These are phyloP conservation scores for Exophiala xenobiotica DNA, from an alignment of 2,329 filamentous ascomycete species.

Conservation along the genomic window DNA sequence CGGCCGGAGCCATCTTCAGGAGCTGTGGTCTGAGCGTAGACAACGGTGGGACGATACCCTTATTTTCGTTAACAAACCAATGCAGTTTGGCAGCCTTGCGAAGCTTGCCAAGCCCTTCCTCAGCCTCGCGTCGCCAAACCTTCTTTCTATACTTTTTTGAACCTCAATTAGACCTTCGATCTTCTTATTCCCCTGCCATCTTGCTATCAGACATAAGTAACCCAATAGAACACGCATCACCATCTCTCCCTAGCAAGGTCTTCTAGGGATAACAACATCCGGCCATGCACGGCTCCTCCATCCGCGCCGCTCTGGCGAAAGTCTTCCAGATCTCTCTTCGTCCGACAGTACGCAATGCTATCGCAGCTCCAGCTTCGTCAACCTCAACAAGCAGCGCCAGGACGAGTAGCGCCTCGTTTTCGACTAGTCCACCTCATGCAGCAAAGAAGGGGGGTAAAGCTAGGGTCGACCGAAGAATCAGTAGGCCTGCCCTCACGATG, in stretches of 20 bases:
- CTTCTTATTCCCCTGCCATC: no score
- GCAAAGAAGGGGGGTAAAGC: constrained; percentile 36
- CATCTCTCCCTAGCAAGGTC: background rate
- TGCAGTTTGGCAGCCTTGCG: no score
- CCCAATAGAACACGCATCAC: background rate
- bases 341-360: constrained; percentile 10
- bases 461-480: constrained; percentile 43
- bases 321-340: constrained; percentile 46
- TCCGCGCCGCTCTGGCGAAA: constrained; percentile 46
- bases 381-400: constrained; percentile 32
- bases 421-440: constrained; percentile 40
- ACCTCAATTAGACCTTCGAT: background rate
- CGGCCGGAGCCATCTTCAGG: no score
- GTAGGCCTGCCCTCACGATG: no score
- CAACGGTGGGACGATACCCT: no score
- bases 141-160: background rate
- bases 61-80: no score
- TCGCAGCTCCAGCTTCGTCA: constrained; percentile 8
- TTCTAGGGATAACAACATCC: no score
- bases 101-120: constrained; percentile 10
- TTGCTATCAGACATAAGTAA: background rate
- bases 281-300: constrained; percentile 39
- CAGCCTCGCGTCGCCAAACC: constrained; percentile 12
- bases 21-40: no score
- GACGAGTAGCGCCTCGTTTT: constrained; percentile 35